phyloP scores from a whole-genome alignment of 257 asterid species.

The Solanum chaucha region DNA sequence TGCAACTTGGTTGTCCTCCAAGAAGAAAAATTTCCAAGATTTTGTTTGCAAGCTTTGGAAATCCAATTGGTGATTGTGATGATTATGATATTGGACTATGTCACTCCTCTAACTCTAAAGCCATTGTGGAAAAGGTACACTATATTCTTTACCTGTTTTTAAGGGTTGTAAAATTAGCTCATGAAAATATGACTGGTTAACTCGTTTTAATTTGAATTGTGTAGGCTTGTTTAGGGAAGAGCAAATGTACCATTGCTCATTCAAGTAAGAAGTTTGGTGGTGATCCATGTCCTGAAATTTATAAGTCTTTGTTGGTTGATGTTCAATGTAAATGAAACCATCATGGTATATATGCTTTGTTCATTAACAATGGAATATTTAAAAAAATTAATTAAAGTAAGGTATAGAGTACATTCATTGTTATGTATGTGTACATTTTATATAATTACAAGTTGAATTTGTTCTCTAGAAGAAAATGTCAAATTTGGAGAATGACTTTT shows the following conservation, averaged over 20 bases:
- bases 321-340: slow-evolving; percentile 42
- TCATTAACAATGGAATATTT: background rate
- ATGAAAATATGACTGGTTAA: background rate
- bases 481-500: background rate
- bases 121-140: slow-evolving; percentile 41
- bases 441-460: background rate
- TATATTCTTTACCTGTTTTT: background rate
- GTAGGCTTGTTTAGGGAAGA: slow-evolving; percentile 59
- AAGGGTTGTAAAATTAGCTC: background rate
- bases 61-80: slow-evolving; percentile 32
- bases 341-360: background rate
- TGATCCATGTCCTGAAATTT: slow-evolving; percentile 52
- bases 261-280: slow-evolving; percentile 36
- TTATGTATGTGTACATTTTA: background rate
- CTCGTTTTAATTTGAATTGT: background rate
- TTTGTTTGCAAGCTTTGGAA: slow-evolving; percentile 1
- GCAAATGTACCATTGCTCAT: slow-evolving; percentile 30
- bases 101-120: slow-evolving; percentile 39
- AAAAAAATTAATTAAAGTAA: background rate
- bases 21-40: background rate
- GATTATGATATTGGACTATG: slow-evolving; percentile 36
- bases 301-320: slow-evolving; percentile 35
- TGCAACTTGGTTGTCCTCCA: slow-evolving; percentile 40
- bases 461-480: background rate
- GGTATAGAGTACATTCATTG: background rate